A percentile compares a stretch with the other conserved stretches of the same genome.
phyloP scores from a whole-genome alignment of 495 filamentous ascomycete species.

The Penicillium cataractarum region DNA sequence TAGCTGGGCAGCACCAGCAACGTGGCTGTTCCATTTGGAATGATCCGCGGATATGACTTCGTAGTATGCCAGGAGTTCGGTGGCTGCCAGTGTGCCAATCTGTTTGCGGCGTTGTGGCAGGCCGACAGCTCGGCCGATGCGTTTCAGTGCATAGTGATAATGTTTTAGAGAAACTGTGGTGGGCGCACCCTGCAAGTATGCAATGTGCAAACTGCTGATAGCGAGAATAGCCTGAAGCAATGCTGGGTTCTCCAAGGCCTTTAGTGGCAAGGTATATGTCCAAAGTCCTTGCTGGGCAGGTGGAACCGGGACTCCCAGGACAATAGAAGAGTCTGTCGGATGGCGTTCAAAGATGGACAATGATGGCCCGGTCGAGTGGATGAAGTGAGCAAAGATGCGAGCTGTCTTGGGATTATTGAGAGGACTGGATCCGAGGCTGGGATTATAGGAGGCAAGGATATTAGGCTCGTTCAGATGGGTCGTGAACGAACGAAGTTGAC shows the following conservation, averaged over 20 bases:
- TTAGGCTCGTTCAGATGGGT: conserved; percentile 68
- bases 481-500: conserved; percentile 61
- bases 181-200: conserved; percentile 73
- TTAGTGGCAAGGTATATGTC: conserved; percentile 85
- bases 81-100: conserved; percentile 82
- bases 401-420: conserved; percentile 82
- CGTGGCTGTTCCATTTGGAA: conserved; percentile 91
- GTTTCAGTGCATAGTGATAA: conserved; percentile 82
- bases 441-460: conserved; percentile 77
- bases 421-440: conserved; percentile 75
- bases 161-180: conserved; percentile 84
- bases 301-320: conserved; percentile 68
- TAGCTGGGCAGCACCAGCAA: conserved; percentile 81
- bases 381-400: conserved; percentile 88
- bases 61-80: conserved; percentile 87
- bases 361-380: conserved; percentile 83
- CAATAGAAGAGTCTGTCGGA: conserved; percentile 73
- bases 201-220: conserved; percentile 83
- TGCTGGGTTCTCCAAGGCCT: conserved; percentile 80
- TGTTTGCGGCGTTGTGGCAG: conserved; percentile 72
- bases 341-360: conserved; percentile 88
- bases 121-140: conserved; percentile 73
- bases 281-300: conserved; percentile 76
- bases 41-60: conserved; percentile 96
- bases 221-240: conserved; percentile 93